Base-by-base conservation (phyloP, 805 yeast genomes). In the Wickerhamiella australiensis region DNA sequence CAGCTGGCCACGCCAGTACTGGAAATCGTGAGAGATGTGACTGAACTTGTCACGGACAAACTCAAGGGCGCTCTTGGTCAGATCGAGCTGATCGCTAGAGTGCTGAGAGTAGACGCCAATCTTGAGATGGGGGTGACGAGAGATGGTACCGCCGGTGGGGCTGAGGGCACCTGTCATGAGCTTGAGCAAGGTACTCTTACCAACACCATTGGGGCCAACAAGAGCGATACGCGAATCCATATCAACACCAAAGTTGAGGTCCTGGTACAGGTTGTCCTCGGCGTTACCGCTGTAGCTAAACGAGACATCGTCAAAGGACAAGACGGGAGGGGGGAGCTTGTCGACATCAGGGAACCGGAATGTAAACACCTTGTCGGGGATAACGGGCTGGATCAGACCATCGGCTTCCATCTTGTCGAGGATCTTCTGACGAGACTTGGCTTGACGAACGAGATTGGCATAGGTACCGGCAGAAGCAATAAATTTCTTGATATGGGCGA, bases 381-480 rank as follows among this genome's bases (percentile, higher is more conserved):
- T 87, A 60, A 92, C 98, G 49, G 94, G 82, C 71, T 85, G 85
- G 63, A 92, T 84, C 18, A 69, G 59, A 65, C 98, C 98, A 67
- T 92, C 98, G 60, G 98, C 97, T 74, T 92, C 98, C 98, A 92
- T 92, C 82, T 92, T 92, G 73, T 92, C 98, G 68, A 92, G 76
- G 66, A 92, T 92, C 82, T 92, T 92, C 77, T 92, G 98, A 74
- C 97, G 85, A 29, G 98, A 92, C 72, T 92, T 92, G 57, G 98
- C 98, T 73, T 92, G 98, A 69, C 85, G 86, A 52, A 92, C 98
- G 74, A 92, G 76, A 73, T 92, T 92, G 54, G 98, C 97, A 72
- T 92, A 92, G 50, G 98, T 92, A 88, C 98, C 98, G 51, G 98
- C 98, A 59, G 95, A 84, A 35, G 98, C 98, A 72, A 92, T 92